Evolutionary conservation across 164 flowering plant genomes (phyloP), one percentile per base, ranked within the genome.

Genomic region (Liquidambar formosana): DNA sequence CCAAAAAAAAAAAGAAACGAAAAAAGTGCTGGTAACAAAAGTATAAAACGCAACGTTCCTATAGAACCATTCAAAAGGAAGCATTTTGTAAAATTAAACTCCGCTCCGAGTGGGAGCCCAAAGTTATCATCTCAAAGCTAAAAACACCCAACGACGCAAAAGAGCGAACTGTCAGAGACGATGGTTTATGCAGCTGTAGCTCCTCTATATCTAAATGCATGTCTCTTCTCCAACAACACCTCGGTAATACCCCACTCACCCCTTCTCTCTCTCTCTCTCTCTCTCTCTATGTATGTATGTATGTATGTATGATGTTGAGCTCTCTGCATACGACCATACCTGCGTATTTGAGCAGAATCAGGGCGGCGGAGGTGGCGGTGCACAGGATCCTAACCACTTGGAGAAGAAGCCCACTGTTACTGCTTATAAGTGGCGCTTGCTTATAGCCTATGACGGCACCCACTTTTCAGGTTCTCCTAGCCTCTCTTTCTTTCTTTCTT

Each of bases 381-480:
- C 49, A 14, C 77, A 69, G 72, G 70, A 67, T 22, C 48, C 66
- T 1, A 69, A 19, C 54, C 51, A 54, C 49, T 11, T 45, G 15
- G 71, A 14, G 26, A 77, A 68, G 12, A 77, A 72, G 5, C 73
- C 71, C 19, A 64, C 67, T 25, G 62, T 61, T 43, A 74, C 69
- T 1, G 58, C 46, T 21, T 85, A 76, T 60, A 93, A 93, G 58
- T 93, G 98, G 98, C 89, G 97, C 28, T 64, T 91, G 81, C 78
- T 89, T 62, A 81, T 91, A 57, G 80, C 98, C 41, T 93, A 90
- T 69, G 98, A 91, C 54, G 98, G 97, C 74, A 88, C 96, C 64
- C 81, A 71, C 15, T 93, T 78, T 71, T 78, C 90, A 82, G 94
- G 94, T 90, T 57, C 12, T 28, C 48, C 19, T 14, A 18, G n/a